Conservation (phyloP, 1,139 yeast species). For the Pneumocystis carinii region DNA sequence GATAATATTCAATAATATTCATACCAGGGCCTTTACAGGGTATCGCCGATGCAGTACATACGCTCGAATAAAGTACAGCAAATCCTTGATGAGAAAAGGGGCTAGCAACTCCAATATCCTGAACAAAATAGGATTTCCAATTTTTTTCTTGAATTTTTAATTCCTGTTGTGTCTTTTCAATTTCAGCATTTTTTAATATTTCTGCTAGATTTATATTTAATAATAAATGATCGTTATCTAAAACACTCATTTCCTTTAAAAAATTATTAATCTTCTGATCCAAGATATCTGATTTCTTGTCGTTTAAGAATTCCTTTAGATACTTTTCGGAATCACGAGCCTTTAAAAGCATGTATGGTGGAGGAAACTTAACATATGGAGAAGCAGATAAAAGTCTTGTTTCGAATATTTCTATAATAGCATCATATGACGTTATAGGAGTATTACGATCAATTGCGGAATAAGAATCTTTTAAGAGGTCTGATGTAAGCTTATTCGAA, state of each 20-base stretch:
- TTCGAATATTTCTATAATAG: conserved; percentile 9
- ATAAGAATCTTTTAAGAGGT: background rate
- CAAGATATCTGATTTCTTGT: background rate
- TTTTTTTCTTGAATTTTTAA: conserved; percentile 24
- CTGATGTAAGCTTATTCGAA: conserved; percentile 8
- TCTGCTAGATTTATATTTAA: background rate
- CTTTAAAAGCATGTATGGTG: conserved; percentile 40
- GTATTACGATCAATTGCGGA: background rate
- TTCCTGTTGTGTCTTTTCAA: conserved; percentile 1
- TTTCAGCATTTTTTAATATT: background rate
- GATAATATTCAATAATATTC: conserved; percentile 69
- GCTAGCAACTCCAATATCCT: conserved; percentile 38
- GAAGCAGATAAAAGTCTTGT: conserved; percentile 43
- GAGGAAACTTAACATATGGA: conserved; percentile 55
- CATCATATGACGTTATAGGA: background rate
- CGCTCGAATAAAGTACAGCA: conserved; percentile 63
- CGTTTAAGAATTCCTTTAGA: background rate
- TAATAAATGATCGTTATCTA: background rate
- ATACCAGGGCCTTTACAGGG: conserved; percentile 87
- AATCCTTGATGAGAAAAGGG: conserved; percentile 67
- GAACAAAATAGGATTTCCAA: conserved; percentile 46
- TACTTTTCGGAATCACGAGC: background rate
- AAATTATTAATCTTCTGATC: background rate
- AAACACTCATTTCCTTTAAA: background rate
- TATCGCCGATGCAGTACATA: conserved; percentile 69